Base-by-base conservation (phyloP, 306 rosid genomes). In the Canavalia ensiformis region DNA sequence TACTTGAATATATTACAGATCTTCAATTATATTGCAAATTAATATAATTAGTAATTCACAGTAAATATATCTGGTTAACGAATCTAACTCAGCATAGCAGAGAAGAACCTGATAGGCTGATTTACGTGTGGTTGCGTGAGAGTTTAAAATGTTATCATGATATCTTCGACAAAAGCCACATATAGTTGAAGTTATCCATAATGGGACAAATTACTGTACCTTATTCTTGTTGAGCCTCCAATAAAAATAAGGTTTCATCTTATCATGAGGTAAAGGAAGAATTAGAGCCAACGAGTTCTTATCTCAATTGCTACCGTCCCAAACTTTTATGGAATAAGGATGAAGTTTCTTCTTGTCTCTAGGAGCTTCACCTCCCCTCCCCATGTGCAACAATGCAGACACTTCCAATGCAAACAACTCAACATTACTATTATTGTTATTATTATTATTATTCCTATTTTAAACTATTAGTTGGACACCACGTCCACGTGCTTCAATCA, bases 211-310 rank as follows among this genome's bases (percentile, higher is more conserved):
- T 30, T 7, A 67, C 69, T 49, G 50, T 79, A 79, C 83, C 51
- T 13, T 29, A 29, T 66, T 79, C 68, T 45, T 79, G 87, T 75
- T 2, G 29, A 47, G 39, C 51, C 59, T 79, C 76, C 13, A 84
- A 73, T 68, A 67, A 39, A 83, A 84, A 84, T 46, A 72, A 65
- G 3, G n/a, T 72, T 56, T 37, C 70, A 78, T 54, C 58, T 78
- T 67, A 30, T 78, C 76, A 12, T 47, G n/a, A 31, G 37, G 52
- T 78, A 73, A 71, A 77, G 64, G 68, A 81, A 64, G 66, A 46
- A 30, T 59, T 4, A 67, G 77, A 72, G 33, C 75, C 86, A 72
- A 8, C 34, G 12, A 78, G 75, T 59, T 82, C 86, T 68, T 82
- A 82, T 77, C 86, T 68, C 12, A 18, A 30, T 34, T 11, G 37